A percentile compares a stretch with the other conserved stretches of the same genome.
Evolutionary conservation across 306 rosid genomes (phyloP).

Genomic region (Rosa rugosa): DNA sequence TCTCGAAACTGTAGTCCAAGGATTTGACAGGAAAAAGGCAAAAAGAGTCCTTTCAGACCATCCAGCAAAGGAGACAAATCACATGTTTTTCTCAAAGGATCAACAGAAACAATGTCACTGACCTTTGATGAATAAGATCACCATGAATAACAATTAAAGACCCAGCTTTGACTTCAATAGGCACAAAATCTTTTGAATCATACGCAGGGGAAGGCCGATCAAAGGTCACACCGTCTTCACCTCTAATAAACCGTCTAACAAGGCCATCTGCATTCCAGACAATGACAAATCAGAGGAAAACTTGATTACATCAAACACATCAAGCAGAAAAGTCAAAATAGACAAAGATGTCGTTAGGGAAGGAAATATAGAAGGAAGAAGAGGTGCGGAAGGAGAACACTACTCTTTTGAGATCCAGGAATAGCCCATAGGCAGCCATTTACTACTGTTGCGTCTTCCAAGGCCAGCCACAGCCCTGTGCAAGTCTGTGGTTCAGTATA

Average conservation of each 20-base stretch:
- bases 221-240: conserved; percentile 69
- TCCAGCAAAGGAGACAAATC: conserved; percentile 5
- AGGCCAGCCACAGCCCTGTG: conserved; percentile 94
- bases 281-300: conserved; percentile 3
- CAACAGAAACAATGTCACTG: conserved; percentile 28
- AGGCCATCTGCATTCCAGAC: conserved; percentile 65
- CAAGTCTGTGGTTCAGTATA: conserved; percentile 91
- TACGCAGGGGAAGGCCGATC: conserved; percentile 76
- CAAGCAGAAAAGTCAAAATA: background rate
- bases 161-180: conserved; percentile 91
- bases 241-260: conserved; percentile 80
- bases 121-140: conserved; percentile 98
- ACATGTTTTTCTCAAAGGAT: conserved; percentile 6
- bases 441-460: conserved; percentile 72
- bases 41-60: conserved; percentile 3
- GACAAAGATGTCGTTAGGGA: background rate
- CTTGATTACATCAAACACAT: conserved; percentile 11
- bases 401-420: conserved; percentile 96
- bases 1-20: conserved; percentile 71
- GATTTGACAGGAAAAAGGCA: conserved; percentile 12
- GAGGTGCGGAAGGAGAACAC: conserved; percentile 6
- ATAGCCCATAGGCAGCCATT: conserved; percentile 96
- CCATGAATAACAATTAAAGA: conserved; percentile 89
- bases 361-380: conserved; percentile 15
- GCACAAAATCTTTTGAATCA: conserved; percentile 75